Percentiles rank a stretch among this genome's conserved stretches.
These are phyloP conservation scores for Porphyrellus cyaneotinctus DNA, from an alignment of 768 basidiomycete species.

Conservation along the genomic window DNA sequence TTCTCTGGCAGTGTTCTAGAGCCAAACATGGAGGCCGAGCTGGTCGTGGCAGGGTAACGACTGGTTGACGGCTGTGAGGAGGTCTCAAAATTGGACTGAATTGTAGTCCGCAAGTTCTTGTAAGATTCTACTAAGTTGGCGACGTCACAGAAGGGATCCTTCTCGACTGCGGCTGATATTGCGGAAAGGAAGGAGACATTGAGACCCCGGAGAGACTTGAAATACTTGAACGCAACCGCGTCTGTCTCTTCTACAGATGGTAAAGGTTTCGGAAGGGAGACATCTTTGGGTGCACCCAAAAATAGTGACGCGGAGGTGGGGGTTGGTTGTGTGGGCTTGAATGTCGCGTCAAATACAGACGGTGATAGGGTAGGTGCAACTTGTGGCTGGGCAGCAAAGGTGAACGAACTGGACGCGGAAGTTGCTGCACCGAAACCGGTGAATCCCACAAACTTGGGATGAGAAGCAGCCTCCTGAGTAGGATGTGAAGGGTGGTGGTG, in stretches of 20 bases:
- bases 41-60: conserved; percentile 6
- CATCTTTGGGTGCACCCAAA: conserved; percentile 1
- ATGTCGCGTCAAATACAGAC: conserved; percentile 5
- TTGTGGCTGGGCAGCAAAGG: conserved; percentile 34
- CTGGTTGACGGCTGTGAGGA: conserved; percentile 18
- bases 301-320: conserved; percentile 22
- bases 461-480: conserved; percentile 23
- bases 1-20: conserved; percentile 16
- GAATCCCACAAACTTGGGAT: conserved; percentile 50
- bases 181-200: conserved; percentile 63
- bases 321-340: conserved; percentile 12
- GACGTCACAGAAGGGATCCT: conserved; percentile 69
- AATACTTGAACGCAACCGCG: conserved; percentile 48
- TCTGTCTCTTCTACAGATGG: conserved; percentile 27
- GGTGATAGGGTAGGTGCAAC: conserved; percentile 11
- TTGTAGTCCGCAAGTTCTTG: conserved; percentile 47
- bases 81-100: conserved; percentile 54
- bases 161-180: conserved; percentile 53
- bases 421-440: conserved; percentile 45
- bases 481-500: conserved; percentile 15
- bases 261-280: conserved; percentile 14
- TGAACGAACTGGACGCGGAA: conserved; percentile 34
- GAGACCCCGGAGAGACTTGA: conserved; percentile 67
- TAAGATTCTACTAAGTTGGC: conserved; percentile 55
- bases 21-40: conserved; percentile 11